These are phyloP conservation scores for Monascus purpureus DNA, from an alignment of 495 filamentous ascomycete genomes.

Conservation along the genomic window DNA sequence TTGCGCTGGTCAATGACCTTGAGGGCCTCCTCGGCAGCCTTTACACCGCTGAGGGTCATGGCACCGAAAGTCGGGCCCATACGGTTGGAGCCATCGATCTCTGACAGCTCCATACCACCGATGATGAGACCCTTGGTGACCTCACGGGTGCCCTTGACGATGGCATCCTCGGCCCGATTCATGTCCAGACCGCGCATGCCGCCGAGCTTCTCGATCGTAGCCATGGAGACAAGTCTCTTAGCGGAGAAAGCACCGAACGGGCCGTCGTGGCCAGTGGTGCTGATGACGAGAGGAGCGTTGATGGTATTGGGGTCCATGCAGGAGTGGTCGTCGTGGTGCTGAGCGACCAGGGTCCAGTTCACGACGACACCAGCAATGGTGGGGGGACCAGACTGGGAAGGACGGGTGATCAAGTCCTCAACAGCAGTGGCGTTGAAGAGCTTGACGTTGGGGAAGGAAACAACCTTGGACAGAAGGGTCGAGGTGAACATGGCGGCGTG, in stretches of 20 bases:
- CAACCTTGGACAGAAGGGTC: slow-evolving; percentile 66
- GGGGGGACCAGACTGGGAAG: slow-evolving; percentile 26
- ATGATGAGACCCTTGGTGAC: slow-evolving; percentile 75
- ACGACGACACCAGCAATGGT: slow-evolving; percentile 79
- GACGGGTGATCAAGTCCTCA: slow-evolving; percentile 79
- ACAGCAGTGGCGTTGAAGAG: slow-evolving; percentile 88
- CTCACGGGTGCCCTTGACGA: slow-evolving; percentile 80
- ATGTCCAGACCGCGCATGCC: slow-evolving; percentile 89
- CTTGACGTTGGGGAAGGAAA: slow-evolving; percentile 79
- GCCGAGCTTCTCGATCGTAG: slow-evolving; percentile 62
- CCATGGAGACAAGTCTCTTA: slow-evolving; percentile 75
- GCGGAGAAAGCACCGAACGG: slow-evolving; percentile 82
- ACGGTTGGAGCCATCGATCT: slow-evolving; percentile 78
- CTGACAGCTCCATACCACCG: slow-evolving; percentile 86
- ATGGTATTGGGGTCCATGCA: slow-evolving; percentile 97
- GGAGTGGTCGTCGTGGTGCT: slow-evolving; percentile 83
- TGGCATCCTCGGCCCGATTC: slow-evolving; percentile 78
- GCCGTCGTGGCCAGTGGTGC: slow-evolving; percentile 80
- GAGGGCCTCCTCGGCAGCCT: slow-evolving; percentile 75
- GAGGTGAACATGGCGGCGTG: slow-evolving; percentile 86
- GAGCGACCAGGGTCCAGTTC: slow-evolving; percentile 84
- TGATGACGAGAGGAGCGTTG: slow-evolving; percentile 74
- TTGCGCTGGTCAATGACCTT: slow-evolving; percentile 64
- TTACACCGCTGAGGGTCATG: slow-evolving; percentile 73
- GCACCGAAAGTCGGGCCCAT: slow-evolving; percentile 74